Conservation (phyloP, 1,284 basidiomycete genomes). For the Moesziomyces sp. region DNA sequence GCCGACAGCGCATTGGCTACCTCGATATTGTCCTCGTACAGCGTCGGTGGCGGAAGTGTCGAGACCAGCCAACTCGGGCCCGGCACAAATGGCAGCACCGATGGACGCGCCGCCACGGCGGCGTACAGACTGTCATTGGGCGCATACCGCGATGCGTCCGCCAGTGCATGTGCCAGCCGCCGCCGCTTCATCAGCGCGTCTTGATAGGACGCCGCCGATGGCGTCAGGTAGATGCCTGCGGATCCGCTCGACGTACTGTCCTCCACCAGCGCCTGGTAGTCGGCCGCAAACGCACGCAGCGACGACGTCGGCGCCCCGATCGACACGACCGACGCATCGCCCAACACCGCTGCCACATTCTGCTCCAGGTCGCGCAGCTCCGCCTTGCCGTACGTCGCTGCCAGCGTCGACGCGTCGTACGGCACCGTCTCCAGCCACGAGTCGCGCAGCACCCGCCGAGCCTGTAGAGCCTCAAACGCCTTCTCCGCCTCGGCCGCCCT, state of each 20-base stretch:
- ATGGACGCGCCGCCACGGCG: conserved; percentile 52
- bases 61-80: conserved; percentile 62
- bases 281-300: conserved; percentile 56
- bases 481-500: conserved; percentile 48
- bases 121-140: conserved; percentile 62
- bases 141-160: conserved; percentile 55
- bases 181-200: conserved; percentile 53
- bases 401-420: conserved; percentile 37
- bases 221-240: conserved; percentile 51
- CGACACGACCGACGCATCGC: conserved; percentile 17
- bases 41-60: conserved; percentile 46
- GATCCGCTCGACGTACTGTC: conserved; percentile 43
- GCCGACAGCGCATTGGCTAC: conserved; percentile 52
- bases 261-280: conserved; percentile 49
- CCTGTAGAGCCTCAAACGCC: conserved; percentile 46
- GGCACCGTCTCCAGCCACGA: conserved; percentile 36
- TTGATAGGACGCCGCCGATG: conserved; percentile 44
- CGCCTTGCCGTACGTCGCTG: conserved; percentile 26
- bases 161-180: conserved; percentile 53
- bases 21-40: conserved; percentile 49
- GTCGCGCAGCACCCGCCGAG: conserved; percentile 40
- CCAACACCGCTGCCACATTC: conserved; percentile 21
- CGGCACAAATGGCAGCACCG: conserved; percentile 50
- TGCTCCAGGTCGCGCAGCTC: conserved; percentile 39
- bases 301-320: conserved; percentile 45